Base-by-base conservation (phyloP, 2,329 filamentous ascomycete genomes). In the Claviceps humidiphila region DNA sequence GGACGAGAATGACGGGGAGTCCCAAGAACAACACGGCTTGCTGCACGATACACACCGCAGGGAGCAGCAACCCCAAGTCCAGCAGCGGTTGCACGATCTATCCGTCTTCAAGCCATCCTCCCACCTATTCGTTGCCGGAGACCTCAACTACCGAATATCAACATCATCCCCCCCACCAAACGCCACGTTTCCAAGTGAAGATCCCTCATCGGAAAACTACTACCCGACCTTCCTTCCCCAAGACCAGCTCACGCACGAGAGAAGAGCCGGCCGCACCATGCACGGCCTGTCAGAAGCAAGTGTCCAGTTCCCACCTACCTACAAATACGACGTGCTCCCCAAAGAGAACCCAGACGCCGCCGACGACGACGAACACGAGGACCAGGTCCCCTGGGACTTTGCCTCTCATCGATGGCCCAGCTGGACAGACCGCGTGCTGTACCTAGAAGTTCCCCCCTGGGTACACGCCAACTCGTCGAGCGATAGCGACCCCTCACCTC, bases 381-480 rank as follows among this genome's bases (percentile, higher is more conserved):
- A 61, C 50, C 61, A 65, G 30, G 67, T 76, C 4, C 69, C 72
- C 11, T 91, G 85, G 83, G 69, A 73, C 37, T 96, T 89, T 78
- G 87, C 89, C 7, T 73, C 74, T 53, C 87, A 94, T 64, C 82
- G 93, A 46, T 94, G 87, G 76, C 90, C 93, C 1, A 84, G 84
- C 61, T 97, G 91, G 93, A 95, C 89, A 61, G 93, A 97, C 67
- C 81, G 93, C 3, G 84, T 97, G 20, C 72, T 97, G 20, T 97
- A 82, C 66, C 73, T 91, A 3, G 79, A 85, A 50, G 69, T 76
- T 22, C 80, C 77, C 20, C 66, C 66, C 22, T 82, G 77, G 75
- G 63, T 74, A 41, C 66, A 4, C 13, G 64, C 57, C 50, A 67
- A 67, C 61, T 64, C 57, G 50, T 22, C 52, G 51, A 17, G 53